phyloP scores from a whole-genome alignment of 148 eudicot genomes.

The Simmondsia chinensis region DNA sequence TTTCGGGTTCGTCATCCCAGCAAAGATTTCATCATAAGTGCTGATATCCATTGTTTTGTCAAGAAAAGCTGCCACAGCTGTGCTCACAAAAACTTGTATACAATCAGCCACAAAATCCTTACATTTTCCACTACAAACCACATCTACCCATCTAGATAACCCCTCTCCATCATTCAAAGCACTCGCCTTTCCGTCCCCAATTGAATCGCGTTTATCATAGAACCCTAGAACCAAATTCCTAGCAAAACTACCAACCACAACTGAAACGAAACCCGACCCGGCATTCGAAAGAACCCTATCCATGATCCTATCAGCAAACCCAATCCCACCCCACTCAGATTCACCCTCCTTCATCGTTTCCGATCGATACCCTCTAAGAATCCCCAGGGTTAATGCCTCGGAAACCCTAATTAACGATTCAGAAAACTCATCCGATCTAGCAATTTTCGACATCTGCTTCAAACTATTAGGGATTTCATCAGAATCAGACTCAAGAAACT shows the following conservation, averaged over 20 bases:
- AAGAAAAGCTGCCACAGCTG: conserved; percentile 73
- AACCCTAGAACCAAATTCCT: conserved; percentile 66
- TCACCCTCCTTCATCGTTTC: conserved; percentile 18
- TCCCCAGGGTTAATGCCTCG: conserved; percentile 48
- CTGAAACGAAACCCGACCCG: conserved; percentile 79
- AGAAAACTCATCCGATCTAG: conserved; percentile 52
- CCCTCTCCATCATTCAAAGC: conserved; percentile 9
- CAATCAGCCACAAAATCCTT: conserved; percentile 45
- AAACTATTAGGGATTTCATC: conserved; percentile 78
- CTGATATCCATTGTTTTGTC: conserved; percentile 65
- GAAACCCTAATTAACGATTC: conserved; percentile 44
- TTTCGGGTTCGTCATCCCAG: conserved; percentile 73
- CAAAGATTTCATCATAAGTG: conserved; percentile 53
- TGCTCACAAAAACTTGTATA: conserved; percentile 69
- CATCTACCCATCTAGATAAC: conserved; percentile 31
- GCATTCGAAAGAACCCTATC: conserved; percentile 51
- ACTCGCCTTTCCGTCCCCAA: conserved; percentile 9
- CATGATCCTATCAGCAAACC: conserved; percentile 42
- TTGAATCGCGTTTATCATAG: conserved; percentile 18
- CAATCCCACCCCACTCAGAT: conserved; percentile 7
- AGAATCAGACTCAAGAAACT: conserved; percentile 56
- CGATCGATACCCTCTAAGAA: conserved; percentile 39
- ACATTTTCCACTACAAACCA: conserved; percentile 32
- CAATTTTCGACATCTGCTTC: conserved; percentile 65
- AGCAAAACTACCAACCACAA: conserved; percentile 80